phyloP scores from a whole-genome alignment of 257 asterid genomes.

The Coffea canephora region DNA sequence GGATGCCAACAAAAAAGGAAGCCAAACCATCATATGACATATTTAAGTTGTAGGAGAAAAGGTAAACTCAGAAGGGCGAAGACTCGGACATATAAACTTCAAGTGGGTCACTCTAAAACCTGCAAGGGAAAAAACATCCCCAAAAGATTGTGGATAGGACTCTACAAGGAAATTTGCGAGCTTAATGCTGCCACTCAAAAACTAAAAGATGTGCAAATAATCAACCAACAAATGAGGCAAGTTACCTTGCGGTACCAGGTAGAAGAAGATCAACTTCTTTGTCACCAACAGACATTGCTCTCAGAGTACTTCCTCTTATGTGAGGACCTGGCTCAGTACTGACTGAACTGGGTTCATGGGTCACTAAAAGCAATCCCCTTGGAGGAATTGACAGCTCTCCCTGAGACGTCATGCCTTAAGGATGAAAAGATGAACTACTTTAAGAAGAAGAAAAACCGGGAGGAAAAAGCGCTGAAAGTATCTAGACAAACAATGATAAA shows the following conservation, averaged over 20 bases:
- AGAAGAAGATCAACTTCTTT: constrained; percentile 52
- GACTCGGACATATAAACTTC: not conserved
- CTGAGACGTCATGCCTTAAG: constrained; percentile 31
- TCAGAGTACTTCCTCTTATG: constrained; percentile 42
- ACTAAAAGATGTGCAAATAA: not conserved
- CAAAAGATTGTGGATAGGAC: not conserved
- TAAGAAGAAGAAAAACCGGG: constrained; percentile 1
- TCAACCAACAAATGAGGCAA: constrained; percentile 1
- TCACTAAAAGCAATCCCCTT: constrained; percentile 45
- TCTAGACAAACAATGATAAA: not conserved
- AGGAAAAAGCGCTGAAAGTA: not conserved
- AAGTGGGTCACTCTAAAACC: not conserved
- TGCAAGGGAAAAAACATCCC: not conserved
- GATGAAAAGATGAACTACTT: constrained; percentile 5
- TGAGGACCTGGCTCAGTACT: constrained; percentile 49
- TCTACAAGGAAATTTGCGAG: not conserved
- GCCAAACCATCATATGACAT: not conserved
- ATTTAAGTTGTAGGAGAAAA: not conserved
- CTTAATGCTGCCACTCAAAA: not conserved
- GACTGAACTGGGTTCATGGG: constrained; percentile 49
- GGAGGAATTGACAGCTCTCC: constrained; percentile 51
- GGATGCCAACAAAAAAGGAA: not conserved
- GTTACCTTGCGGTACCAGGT: constrained; percentile 56
- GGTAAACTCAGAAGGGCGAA: not conserved
- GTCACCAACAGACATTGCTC: constrained; percentile 47